Evolutionary conservation across 1,284 basidiomycete species (phyloP), one percentile per base, ranked within the genome.

Genomic region (Trichosporon faecale): DNA sequence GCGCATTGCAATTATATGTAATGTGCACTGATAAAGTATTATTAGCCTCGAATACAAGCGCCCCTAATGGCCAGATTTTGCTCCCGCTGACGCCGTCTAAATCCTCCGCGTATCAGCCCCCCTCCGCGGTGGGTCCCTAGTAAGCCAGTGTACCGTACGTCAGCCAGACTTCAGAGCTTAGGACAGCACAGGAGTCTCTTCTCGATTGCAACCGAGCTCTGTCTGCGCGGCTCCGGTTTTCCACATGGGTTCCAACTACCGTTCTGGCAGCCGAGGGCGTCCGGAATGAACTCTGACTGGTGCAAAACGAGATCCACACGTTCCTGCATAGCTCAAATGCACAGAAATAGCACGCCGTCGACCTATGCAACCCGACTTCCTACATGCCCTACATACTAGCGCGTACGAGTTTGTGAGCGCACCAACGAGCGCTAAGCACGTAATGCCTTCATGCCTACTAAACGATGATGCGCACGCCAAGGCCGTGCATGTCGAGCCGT

Each of bases 391-490:
- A 64, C 64, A 23, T 21, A n/a, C 37, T 27, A 18, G 21, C 21
- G 37, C 40, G 6, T 31, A n/a, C 21, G n/a, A n/a, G 18, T 7
- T 14, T 61, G 3, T 16, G 18, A 40, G 18, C 55, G 40, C 3
- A n/a, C 40, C 40, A n/a, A 8, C 33, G 33, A 14, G 37, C 9
- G 37, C 37, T 18, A 44, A n/a, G 40, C 40, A 44, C 40, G 40
- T 44, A 44, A 44, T n/a, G 18, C 40, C 40, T 44, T 6, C 40
- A 37, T n/a, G 40, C 18, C 40, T 44, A 14, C 57, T 67, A 60
- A 33, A 72, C 8, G 9, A 72, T 52, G 5, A 72, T 23, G 2
- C 69, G 52, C 16, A 72, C 21, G 2, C 71, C 71, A 25, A 55
- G 33, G 18, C 67, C 68, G 21, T 65, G 65, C 37, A 40, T 29